phyloP scores from a whole-genome alignment of 345 rosid species.

The Camelina laxa region DNA sequence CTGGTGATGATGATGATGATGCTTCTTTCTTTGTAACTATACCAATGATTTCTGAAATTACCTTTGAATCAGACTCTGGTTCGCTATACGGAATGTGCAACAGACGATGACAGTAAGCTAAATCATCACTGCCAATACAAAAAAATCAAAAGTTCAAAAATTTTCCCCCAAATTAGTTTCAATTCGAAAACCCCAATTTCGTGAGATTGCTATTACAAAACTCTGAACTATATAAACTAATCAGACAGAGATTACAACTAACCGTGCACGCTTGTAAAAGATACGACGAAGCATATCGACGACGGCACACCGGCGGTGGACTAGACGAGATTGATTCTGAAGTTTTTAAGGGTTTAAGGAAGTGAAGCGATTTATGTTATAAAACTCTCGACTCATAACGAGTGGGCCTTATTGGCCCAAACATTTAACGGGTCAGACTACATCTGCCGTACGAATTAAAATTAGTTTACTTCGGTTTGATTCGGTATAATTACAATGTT shows the following conservation, averaged over 20 bases:
- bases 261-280: slow-evolving; percentile 36
- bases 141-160: background rate
- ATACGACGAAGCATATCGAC: slow-evolving; percentile 40
- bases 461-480: background rate
- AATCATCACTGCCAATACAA: slow-evolving; percentile 26
- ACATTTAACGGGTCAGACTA: background rate
- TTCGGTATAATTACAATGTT: background rate
- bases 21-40: slow-evolving; percentile 24
- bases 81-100: slow-evolving; percentile 36
- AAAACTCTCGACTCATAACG: background rate
- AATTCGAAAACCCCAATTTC: background rate
- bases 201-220: background rate
- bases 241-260: slow-evolving; percentile 2
- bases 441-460: background rate
- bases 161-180: background rate
- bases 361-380: background rate
- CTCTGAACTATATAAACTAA: background rate
- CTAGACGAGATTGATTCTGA: background rate
- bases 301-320: slow-evolving; percentile 25
- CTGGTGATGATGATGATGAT: background rate
- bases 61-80: slow-evolving; percentile 25
- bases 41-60: slow-evolving; percentile 12
- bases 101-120: slow-evolving; percentile 28
- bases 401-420: slow-evolving; percentile 10
- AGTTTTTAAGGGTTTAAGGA: slow-evolving; percentile 13